These are phyloP conservation scores for Rhodotorula graminis DNA, from an alignment of 768 basidiomycete species.

Conservation along the genomic window DNA sequence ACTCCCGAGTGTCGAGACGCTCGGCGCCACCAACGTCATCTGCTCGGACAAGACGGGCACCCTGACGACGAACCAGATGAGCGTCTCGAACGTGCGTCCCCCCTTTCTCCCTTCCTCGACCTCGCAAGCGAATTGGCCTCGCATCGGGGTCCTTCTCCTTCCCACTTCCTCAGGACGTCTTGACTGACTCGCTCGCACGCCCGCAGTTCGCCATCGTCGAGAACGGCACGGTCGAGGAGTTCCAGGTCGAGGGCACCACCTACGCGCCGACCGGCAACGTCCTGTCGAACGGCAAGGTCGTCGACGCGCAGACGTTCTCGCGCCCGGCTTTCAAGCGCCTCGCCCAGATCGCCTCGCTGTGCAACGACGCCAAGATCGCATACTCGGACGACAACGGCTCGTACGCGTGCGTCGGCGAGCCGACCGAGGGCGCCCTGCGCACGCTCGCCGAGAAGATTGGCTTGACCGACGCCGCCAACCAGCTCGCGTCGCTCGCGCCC, in stretches of 20 bases:
- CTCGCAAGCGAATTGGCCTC: too few relatives aligned
- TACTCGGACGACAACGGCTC: constrained; percentile 74
- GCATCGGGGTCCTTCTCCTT: too few relatives aligned
- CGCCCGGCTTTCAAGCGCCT: constrained; percentile 50
- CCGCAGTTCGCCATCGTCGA: constrained; percentile 71
- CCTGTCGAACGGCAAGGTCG: constrained; percentile 56
- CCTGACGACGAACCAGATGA: constrained; percentile 66
- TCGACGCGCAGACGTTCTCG: constrained; percentile 45
- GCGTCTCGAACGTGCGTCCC: constrained; percentile 59
- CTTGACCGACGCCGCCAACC: constrained; percentile 54
- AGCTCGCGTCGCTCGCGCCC: constrained; percentile 58
- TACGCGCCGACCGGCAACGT: constrained; percentile 80
- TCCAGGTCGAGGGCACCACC: constrained; percentile 81
- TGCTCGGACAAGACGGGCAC: constrained; percentile 96
- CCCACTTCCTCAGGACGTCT: too few relatives aligned
- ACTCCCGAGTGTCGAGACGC: constrained; percentile 91
- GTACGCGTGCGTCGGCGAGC: constrained; percentile 86
- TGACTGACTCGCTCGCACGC: background rate
- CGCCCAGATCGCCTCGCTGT: constrained; percentile 85
- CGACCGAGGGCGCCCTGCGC: constrained; percentile 93
- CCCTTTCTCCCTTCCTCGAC: background rate
- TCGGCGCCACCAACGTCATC: constrained; percentile 97
- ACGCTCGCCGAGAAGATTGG: constrained; percentile 93
- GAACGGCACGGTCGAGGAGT: constrained; percentile 58
- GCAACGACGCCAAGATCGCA: constrained; percentile 87